Base-by-base conservation (phyloP, 441 rosid species). In the Manihot esculenta region DNA sequence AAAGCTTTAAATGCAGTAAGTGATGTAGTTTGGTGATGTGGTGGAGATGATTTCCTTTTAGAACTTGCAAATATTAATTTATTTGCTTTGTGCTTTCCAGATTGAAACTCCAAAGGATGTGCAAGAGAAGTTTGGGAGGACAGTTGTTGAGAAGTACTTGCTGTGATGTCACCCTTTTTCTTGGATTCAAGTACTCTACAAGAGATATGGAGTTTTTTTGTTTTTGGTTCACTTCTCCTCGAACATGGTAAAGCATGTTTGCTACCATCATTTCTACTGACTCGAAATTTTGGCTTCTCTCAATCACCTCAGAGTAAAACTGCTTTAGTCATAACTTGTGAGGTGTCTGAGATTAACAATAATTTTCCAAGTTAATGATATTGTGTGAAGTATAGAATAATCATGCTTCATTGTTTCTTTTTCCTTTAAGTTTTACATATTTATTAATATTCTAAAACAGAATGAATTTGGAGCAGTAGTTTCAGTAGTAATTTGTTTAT, bases 81-180 rank as follows among this genome's bases (percentile, higher is more conserved):
- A 8, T 2, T 50, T 20, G 42, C 9, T 14, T 10, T 65, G 17
- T 10, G 24, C 44, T 64, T 76, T 54, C n/a, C 86, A 94, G 97
- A 83, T 92, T 66, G 97, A 92, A 83, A 94, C 93, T 20, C 97
- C 99, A n/a, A 87, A 89, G 83, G 97, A 92, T 72, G 88, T 89
- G 35, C 83, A 94, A 78, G 97, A 92, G 79, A 94, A 90, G 85
- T 87, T 94, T 69, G 99, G 99, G 48, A 84, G 97, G 72, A 88
- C 96, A 0, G 98, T 94, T 12, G 96, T 94, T 2, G 96, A 94
- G 84, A 88, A 87, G 74, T 85, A 87, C 81, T 81, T 94, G 71
- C 82, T 93, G 54, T 85, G 79, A 81, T 75, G 12, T 27, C 54
- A 2, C 23, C 53, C 18, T 51, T 44, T 66, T 56, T n/a, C 23